Conservation (phyloP, 495 filamentous ascomycete species). For the Aspergillus ellipticus region DNA sequence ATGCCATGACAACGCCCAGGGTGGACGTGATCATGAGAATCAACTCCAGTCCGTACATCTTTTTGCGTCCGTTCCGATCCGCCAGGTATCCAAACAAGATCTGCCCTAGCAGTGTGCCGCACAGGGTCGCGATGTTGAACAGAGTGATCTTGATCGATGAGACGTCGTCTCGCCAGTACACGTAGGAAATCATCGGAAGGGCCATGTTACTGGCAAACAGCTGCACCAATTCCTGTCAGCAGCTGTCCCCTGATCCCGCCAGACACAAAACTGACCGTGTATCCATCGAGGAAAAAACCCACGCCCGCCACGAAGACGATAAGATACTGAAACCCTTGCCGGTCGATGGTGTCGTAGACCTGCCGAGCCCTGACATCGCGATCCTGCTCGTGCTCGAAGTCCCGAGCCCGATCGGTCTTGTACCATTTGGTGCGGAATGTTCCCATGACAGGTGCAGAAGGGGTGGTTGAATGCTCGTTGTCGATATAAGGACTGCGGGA, state of each 20-base stretch:
- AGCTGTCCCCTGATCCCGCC: not conserved
- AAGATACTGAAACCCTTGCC: constrained; percentile 44
- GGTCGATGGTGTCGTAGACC: constrained; percentile 48
- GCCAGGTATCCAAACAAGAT: constrained; percentile 60
- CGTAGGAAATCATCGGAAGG: constrained; percentile 56
- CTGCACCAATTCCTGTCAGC: constrained; percentile 17
- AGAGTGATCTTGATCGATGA: constrained; percentile 36
- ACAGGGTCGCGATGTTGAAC: constrained; percentile 59
- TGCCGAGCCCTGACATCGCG: constrained; percentile 47
- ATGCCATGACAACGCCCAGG: constrained; percentile 51
- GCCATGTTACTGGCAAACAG: constrained; percentile 64
- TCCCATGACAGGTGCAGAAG: constrained; percentile 33
- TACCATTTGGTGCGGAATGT: constrained; percentile 41
- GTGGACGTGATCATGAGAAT: constrained; percentile 54
- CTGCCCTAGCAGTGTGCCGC: constrained; percentile 57
- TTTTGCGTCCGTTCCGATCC: constrained; percentile 58
- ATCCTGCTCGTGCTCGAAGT: constrained; percentile 50
- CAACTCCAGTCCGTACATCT: constrained; percentile 63
- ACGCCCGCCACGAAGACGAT: constrained; percentile 58
- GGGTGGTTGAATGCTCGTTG: no score
- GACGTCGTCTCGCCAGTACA: constrained; percentile 54
- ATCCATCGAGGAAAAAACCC: constrained; percentile 67
- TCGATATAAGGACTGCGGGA: no score
- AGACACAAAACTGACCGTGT: constrained; percentile 47
- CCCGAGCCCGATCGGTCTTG: constrained; percentile 47